phyloP scores from a whole-genome alignment of 805 yeast genomes.

The Isabelozyma heimii region DNA sequence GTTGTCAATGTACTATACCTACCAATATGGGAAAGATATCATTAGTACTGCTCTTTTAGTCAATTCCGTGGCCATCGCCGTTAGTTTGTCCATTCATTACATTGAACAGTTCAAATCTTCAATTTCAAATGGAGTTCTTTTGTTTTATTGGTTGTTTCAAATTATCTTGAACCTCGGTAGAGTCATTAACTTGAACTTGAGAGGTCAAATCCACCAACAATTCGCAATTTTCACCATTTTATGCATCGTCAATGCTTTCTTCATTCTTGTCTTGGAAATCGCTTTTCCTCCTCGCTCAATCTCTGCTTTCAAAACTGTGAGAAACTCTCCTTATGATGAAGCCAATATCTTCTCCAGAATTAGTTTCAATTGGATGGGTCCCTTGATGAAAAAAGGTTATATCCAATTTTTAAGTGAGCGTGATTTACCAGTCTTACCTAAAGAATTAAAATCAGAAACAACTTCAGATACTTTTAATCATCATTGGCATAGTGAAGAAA shows the following conservation, averaged over 20 bases:
- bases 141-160: constrained; percentile 73
- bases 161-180: constrained; percentile 47
- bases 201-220: constrained; percentile 22
- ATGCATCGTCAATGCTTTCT: constrained; percentile 34
- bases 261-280: constrained; percentile 45
- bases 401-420: constrained; percentile 49
- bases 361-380: constrained; percentile 90
- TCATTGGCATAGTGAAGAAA: constrained; percentile 59
- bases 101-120: constrained; percentile 66
- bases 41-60: constrained; percentile 20
- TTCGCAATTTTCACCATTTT: constrained; percentile 26
- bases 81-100: constrained; percentile 60
- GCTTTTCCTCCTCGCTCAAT: constrained; percentile 32
- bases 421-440: constrained; percentile 82
- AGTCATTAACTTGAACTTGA: constrained; percentile 37
- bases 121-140: constrained; percentile 64
- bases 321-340: constrained; percentile 43
- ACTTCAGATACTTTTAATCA: constrained; percentile 49
- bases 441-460: constrained; percentile 53
- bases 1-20: constrained; percentile 11
- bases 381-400: constrained; percentile 76
- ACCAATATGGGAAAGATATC: constrained; percentile 16
- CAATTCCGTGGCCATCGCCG: constrained; percentile 42
- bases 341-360: constrained; percentile 74
- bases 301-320: constrained; percentile 17